A percentile compares a stretch with the other conserved stretches of the same genome.
Conservation (phyloP, 306 rosid genomes). For the Acacia crassicarpa region DNA sequence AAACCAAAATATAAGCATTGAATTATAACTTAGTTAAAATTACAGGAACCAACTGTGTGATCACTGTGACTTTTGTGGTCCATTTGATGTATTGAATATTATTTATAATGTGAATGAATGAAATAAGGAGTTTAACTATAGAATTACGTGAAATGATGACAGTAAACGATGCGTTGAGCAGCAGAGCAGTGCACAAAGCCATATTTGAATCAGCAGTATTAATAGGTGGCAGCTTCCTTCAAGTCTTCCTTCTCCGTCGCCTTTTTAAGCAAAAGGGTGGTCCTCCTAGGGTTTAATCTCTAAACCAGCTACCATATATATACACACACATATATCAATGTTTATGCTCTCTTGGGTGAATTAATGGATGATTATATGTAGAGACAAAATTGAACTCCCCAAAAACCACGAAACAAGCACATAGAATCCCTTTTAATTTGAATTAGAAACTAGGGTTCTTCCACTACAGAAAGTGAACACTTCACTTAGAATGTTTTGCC, state of each 20-base stretch:
- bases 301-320: background rate
- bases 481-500: background rate
- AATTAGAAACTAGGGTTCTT: background rate
- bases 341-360: too few relatives aligned
- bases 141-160: background rate
- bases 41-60: too few relatives aligned
- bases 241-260: conserved; percentile 66
- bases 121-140: background rate
- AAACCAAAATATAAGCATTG: too few relatives aligned
- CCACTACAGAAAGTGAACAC: background rate
- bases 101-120: background rate
- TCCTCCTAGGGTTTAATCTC: conserved; percentile 29
- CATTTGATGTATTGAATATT: too few relatives aligned
- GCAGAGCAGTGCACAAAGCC: conserved; percentile 66
- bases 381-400: background rate
- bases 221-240: conserved; percentile 60
- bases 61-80: too few relatives aligned
- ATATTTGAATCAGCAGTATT: conserved; percentile 63
- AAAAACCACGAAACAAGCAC: background rate
- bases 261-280: conserved; percentile 60
- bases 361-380: too few relatives aligned
- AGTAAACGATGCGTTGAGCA: conserved; percentile 62
- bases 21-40: too few relatives aligned
- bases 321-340: too few relatives aligned
- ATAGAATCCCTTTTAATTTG: background rate